A percentile compares a stretch with the other conserved stretches of the same genome.
Conservation (phyloP, 139 green algal species). For the Haematococcus lacustris region DNA sequence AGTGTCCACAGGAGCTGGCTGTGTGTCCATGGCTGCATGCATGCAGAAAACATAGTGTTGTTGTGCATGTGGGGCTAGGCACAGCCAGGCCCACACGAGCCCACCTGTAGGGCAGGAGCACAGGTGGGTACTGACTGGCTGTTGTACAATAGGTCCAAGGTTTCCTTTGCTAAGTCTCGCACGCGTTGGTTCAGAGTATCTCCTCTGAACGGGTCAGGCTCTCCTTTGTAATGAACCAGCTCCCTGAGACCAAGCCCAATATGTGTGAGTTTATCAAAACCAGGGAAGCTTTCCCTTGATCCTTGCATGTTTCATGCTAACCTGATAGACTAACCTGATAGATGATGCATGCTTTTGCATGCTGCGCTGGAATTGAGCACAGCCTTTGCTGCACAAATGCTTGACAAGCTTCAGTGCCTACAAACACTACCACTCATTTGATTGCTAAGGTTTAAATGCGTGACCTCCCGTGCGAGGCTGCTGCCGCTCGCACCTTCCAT, state of each 20-base stretch:
- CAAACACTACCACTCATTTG: background rate
- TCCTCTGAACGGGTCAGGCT: conserved; percentile 57
- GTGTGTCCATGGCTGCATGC: too few relatives aligned
- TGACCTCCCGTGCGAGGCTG: background rate
- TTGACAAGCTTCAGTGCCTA: conserved; percentile 70
- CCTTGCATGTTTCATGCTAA: background rate
- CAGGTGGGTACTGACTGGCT: too few relatives aligned
- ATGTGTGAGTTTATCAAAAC: background rate
- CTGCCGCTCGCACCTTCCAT: conserved; percentile 50
- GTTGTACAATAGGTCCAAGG: conserved; percentile 51
- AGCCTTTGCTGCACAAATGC: conserved; percentile 56
- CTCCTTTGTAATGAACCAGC: conserved; percentile 43
- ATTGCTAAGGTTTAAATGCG: background rate
- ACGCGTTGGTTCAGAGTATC: conserved; percentile 53
- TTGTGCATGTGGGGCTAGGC: too few relatives aligned
- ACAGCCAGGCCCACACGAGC: too few relatives aligned
- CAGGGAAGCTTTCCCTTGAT: background rate
- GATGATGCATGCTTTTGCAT: conserved; percentile 43
- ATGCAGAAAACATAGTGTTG: too few relatives aligned
- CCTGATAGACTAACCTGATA: conserved; percentile 32
- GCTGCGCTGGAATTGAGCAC: conserved; percentile 46
- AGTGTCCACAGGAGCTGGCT: too few relatives aligned
- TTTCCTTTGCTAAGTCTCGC: conserved; percentile 51
- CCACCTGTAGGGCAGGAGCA: too few relatives aligned
- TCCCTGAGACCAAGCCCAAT: conserved; percentile 25